These are phyloP conservation scores for Trichomonas vaginalis DNA, from an alignment of 208 protist species.

Conservation along the genomic window DNA sequence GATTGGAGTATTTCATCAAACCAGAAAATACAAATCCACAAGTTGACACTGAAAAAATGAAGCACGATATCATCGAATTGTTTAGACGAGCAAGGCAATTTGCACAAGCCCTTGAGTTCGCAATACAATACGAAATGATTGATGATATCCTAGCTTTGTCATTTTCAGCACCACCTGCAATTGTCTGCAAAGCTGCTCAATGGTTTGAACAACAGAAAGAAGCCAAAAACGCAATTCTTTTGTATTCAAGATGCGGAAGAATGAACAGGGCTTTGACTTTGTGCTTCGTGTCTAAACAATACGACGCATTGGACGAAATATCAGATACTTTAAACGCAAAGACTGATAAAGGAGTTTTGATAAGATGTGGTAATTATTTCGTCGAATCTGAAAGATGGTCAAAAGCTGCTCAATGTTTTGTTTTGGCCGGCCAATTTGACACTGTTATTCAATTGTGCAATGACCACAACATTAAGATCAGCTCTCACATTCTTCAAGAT, in stretches of 20 bases:
- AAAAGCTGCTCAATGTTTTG: background rate
- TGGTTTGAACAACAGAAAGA: conserved; percentile 6
- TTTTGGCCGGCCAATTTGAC: background rate
- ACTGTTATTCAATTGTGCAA: background rate
- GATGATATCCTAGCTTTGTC: background rate
- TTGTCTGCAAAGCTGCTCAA: background rate
- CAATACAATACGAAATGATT: conserved; percentile 1
- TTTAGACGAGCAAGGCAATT: background rate
- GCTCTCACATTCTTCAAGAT: background rate
- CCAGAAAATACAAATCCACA: background rate
- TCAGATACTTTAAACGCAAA: background rate
- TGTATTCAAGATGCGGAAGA: background rate
- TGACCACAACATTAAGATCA: background rate
- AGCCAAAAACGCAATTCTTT: background rate
- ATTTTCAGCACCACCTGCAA: background rate
- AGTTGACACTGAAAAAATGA: background rate
- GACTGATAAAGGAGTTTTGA: background rate
- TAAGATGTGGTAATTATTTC: background rate
- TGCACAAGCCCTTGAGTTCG: background rate
- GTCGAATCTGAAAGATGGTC: background rate
- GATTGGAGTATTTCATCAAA: background rate
- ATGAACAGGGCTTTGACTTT: background rate
- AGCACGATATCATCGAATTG: background rate
- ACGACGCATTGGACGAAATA: background rate
- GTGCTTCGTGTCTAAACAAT: background rate